phyloP scores from a whole-genome alignment of 495 filamentous ascomycete genomes.

The Penicillium waksmanii region DNA sequence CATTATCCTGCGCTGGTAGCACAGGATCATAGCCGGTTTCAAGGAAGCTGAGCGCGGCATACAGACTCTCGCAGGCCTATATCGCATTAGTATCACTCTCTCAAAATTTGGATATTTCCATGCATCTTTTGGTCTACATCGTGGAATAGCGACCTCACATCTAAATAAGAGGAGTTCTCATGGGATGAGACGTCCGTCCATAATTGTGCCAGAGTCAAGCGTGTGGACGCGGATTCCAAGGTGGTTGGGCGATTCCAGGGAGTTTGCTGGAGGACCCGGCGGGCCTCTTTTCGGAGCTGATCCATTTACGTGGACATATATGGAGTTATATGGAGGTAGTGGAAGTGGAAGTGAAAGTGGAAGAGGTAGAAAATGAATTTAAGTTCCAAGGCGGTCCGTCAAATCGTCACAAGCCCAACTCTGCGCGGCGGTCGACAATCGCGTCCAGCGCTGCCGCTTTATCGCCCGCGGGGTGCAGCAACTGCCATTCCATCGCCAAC shows the following conservation, averaged over 20 bases:
- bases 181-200: conserved; percentile 38
- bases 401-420: conserved; percentile 53
- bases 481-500: conserved; percentile 79
- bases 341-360: background rate
- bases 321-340: background rate
- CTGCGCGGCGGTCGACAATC: conserved; percentile 54
- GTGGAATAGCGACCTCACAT: conserved; percentile 22
- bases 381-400: background rate
- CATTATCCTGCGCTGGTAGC: conserved; percentile 20
- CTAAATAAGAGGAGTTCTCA: conserved; percentile 20
- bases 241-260: conserved; percentile 13
- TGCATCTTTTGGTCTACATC: conserved; percentile 7
- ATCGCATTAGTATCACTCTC: background rate
- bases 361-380: conserved; percentile 6
- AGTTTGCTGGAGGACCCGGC: conserved; percentile 28
- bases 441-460: conserved; percentile 67
- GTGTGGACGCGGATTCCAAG: conserved; percentile 3
- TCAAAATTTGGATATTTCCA: background rate
- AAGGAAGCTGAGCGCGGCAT: conserved; percentile 33
- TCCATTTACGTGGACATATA: conserved; percentile 31
- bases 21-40: conserved; percentile 15
- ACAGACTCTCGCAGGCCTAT: conserved; percentile 39
- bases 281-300: conserved; percentile 35
- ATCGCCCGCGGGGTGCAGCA: conserved; percentile 72
- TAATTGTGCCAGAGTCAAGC: conserved; percentile 27